These are phyloP conservation scores for Primulina tabacum DNA, from an alignment of 257 asterid species.

Conservation along the genomic window DNA sequence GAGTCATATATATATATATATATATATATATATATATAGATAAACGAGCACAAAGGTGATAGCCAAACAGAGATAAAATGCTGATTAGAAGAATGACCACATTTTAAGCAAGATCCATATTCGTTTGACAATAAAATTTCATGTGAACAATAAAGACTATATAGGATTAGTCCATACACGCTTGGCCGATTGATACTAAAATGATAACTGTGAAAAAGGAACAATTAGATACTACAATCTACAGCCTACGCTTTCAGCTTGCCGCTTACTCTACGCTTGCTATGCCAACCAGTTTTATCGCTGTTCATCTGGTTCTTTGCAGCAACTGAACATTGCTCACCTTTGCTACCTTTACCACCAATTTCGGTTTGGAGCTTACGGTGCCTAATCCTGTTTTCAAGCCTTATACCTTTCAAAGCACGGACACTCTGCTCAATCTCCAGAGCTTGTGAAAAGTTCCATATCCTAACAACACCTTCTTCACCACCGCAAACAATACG, in stretches of 20 bases:
- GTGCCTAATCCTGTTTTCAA: constrained; percentile 84
- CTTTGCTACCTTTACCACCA: constrained; percentile 42
- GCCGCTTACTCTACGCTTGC: constrained; percentile 69
- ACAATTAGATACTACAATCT: constrained; percentile 24
- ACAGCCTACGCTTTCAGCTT: constrained; percentile 55
- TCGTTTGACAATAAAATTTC: constrained; percentile 5
- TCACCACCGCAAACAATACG: constrained; percentile 91
- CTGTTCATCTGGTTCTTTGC: constrained; percentile 63
- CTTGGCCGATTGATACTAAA: constrained; percentile 16
- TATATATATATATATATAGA: too few species aligned
- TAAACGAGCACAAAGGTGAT: background rate
- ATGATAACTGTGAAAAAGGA: constrained; percentile 12
- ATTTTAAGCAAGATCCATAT: background rate
- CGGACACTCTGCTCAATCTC: constrained; percentile 68
- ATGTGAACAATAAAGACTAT: background rate
- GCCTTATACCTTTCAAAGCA: constrained; percentile 52
- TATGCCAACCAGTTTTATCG: constrained; percentile 67
- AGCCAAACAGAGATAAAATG: too few species aligned
- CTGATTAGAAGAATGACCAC: background rate
- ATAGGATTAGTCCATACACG: constrained; percentile 2
- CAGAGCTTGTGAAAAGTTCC: constrained; percentile 89
- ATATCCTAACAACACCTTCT: constrained; percentile 84
- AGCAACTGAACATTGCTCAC: constrained; percentile 74
- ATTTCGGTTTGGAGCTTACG: constrained; percentile 50
- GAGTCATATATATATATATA: too few species aligned